Percentiles rank a stretch among this genome's conserved stretches.
phyloP scores from a whole-genome alignment of 2,329 filamentous ascomycete species.

The Coccinonectria pachysandricola region DNA sequence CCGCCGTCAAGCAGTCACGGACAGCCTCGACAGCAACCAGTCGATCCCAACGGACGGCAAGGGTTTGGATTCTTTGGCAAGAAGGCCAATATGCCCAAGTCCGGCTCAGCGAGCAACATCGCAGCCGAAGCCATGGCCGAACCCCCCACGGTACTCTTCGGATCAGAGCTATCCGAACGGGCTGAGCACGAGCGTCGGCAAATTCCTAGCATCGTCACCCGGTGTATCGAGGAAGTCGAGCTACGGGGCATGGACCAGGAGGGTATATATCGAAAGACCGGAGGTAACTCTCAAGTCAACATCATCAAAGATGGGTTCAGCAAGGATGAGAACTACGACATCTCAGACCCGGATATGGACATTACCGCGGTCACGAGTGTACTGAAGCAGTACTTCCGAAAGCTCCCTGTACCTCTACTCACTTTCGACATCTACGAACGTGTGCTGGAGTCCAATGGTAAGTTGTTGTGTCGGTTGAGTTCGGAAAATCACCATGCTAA shows the following conservation, averaged over 20 bases:
- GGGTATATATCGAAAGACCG: conserved; percentile 96
- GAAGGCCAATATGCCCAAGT: conserved; percentile 42
- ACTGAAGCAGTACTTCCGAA: conserved; percentile 95
- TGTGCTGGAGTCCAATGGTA: conserved; percentile 70
- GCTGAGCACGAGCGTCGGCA: conserved; percentile 81
- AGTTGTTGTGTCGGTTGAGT: too few species aligned
- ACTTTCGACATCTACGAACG: conserved; percentile 89
- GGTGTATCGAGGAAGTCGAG: conserved; percentile 95
- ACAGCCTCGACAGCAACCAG: conserved; percentile 10
- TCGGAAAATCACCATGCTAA: too few species aligned
- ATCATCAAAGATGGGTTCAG: conserved; percentile 87
- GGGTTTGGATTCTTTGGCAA: conserved; percentile 65
- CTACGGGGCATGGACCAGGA: conserved; percentile 93
- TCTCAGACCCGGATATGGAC: conserved; percentile 86
- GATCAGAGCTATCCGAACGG: conserved; percentile 76
- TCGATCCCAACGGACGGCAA: conserved; percentile 35
- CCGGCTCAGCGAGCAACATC: conserved; percentile 33
- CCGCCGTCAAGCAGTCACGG: conserved; percentile 12
- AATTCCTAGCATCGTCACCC: conserved; percentile 81
- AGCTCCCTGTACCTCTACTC: conserved; percentile 77
- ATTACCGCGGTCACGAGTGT: conserved; percentile 95
- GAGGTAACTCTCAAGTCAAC: conserved; percentile 84
- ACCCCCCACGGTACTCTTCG: conserved; percentile 59
- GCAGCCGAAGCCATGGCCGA: conserved; percentile 36
- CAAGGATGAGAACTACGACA: conserved; percentile 74